A percentile compares a stretch with the other conserved stretches of the same genome.
Conservation (phyloP, 805 yeast genomes). For the Suhomyces sp. region DNA sequence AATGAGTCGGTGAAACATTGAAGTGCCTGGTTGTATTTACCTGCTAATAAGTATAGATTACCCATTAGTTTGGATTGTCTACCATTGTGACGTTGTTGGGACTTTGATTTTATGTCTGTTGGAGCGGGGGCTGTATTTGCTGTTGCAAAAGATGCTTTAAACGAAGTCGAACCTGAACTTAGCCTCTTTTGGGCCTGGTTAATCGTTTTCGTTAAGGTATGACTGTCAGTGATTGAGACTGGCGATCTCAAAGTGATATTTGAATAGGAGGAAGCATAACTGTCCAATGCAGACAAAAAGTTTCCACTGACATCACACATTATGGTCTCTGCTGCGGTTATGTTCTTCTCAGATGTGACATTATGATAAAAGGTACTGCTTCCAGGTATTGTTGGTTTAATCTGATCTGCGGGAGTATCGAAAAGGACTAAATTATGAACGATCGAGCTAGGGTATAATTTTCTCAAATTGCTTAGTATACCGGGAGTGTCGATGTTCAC, state of each 20-base stretch:
- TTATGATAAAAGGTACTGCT: slow-evolving; percentile 24
- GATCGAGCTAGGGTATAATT: slow-evolving; percentile 50
- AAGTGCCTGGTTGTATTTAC: slow-evolving; percentile 71
- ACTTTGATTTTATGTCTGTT: slow-evolving; percentile 31
- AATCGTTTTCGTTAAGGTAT: slow-evolving; percentile 42
- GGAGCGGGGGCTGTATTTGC: slow-evolving; percentile 9
- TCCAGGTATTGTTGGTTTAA: slow-evolving; percentile 8
- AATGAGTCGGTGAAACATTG: slow-evolving; percentile 75
- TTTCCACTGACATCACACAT: slow-evolving; percentile 70
- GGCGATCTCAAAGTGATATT: slow-evolving; percentile 86
- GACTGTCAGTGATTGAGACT: slow-evolving; percentile 56
- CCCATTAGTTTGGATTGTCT: slow-evolving; percentile 76
- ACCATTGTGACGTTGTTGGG: slow-evolving; percentile 55
- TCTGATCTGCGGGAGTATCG: slow-evolving; percentile 37
- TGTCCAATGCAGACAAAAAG: slow-evolving; percentile 63
- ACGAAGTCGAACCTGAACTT: slow-evolving; percentile 37
- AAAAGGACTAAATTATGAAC: slow-evolving; percentile 57
- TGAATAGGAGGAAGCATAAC: slow-evolving; percentile 68
- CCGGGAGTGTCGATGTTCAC: slow-evolving; percentile 9
- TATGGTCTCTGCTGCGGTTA: slow-evolving; percentile 53
- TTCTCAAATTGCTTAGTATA: slow-evolving; percentile 41
- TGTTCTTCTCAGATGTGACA: slow-evolving; percentile 23
- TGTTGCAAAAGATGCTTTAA: slow-evolving; percentile 29
- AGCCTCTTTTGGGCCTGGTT: slow-evolving; percentile 42
- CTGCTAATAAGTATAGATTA: slow-evolving; percentile 75